A percentile compares a stretch with the other conserved stretches of the same genome.
Conservation (phyloP, 2,329 filamentous ascomycete species). For the Alternaria sp. region DNA sequence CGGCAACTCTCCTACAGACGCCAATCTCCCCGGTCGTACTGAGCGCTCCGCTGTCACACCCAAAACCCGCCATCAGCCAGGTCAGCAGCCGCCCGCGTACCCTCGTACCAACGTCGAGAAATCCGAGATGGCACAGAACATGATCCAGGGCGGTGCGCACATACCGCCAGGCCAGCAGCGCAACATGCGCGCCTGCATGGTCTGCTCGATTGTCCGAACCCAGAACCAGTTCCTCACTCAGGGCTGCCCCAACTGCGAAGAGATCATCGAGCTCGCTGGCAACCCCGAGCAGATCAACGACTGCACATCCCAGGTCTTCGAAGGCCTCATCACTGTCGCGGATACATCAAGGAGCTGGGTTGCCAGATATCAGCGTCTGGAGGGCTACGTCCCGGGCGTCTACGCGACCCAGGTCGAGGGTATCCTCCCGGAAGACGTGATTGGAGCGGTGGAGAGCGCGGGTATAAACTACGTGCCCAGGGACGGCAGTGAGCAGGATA, state of each 20-base stretch:
- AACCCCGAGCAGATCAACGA: conserved; percentile 83
- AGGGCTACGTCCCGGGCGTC: conserved; percentile 84
- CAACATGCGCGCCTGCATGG: conserved; percentile 95
- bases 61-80: neutral
- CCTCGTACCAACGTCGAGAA: neutral
- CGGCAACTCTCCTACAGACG: conserved; percentile 5
- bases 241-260: conserved; percentile 97
- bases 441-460: conserved; percentile 62
- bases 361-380: conserved; percentile 92
- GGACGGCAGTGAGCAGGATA: conserved; percentile 48
- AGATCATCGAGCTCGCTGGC: conserved; percentile 82
- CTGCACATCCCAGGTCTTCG: conserved; percentile 95
- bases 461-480: conserved; percentile 67
- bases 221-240: conserved; percentile 79
- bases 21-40: neutral
- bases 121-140: conserved; percentile 20
- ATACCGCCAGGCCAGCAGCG: conserved; percentile 78
- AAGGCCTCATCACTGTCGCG: conserved; percentile 84
- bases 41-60: neutral
- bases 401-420: conserved; percentile 97
- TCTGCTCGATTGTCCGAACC: conserved; percentile 93
- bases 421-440: conserved; percentile 66
- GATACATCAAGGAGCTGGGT: conserved; percentile 91
- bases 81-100: neutral
- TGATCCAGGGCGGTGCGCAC: conserved; percentile 62